A percentile compares a stretch with the other conserved stretches of the same genome.
Conservation (phyloP, 257 asterid genomes). For the Mitragyna speciosa region DNA sequence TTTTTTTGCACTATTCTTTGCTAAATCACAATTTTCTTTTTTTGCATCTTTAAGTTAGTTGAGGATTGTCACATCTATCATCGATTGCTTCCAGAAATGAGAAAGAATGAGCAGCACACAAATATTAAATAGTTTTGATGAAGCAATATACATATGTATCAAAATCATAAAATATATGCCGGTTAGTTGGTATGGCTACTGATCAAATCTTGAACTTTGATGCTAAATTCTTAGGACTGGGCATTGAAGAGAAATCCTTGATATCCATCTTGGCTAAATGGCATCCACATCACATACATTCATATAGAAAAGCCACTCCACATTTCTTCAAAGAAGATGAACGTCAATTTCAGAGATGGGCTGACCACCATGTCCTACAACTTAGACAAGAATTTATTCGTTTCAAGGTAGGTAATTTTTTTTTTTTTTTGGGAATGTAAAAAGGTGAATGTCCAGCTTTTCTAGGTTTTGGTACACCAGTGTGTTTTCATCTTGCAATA, state of each 20-base stretch:
- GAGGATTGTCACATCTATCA: neutral
- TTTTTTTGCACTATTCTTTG: no score
- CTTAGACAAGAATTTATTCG: conserved; percentile 73
- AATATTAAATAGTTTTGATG: no score
- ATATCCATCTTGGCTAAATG: neutral
- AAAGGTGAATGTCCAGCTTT: neutral
- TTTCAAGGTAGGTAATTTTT: conserved; percentile 46
- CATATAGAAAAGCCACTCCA: neutral
- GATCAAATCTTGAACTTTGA: no score
- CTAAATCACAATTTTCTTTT: neutral
- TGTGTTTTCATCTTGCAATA: no score
- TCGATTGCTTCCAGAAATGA: neutral
- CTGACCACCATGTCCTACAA: conserved; percentile 57
- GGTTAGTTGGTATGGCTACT: no score
- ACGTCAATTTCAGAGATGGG: conserved; percentile 75
- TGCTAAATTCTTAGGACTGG: neutral
- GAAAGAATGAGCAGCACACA: neutral
- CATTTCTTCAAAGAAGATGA: conserved; percentile 61
- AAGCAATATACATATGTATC: neutral
- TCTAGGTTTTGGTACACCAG: no score
- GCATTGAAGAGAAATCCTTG: neutral
- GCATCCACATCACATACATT: neutral
- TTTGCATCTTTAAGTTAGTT: no score
- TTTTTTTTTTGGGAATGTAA: neutral
- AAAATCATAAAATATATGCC: no score